Evolutionary conservation across 352 stramenopile species (phyloP).

Genomic region (Phytophthora hybrid): DNA sequence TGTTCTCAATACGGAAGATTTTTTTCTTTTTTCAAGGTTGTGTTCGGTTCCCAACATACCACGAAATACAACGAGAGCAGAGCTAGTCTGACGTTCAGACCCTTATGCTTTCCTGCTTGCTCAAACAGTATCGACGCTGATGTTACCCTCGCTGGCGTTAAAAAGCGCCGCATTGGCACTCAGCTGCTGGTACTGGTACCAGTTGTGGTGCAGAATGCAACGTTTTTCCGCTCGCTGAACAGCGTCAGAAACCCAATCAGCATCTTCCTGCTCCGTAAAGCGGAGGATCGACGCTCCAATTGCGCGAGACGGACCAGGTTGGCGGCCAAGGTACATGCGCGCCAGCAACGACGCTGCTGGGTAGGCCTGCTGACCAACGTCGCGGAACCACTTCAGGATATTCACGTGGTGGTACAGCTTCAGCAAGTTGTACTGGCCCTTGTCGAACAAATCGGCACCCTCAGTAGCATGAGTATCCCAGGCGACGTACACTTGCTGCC

Average conservation of each 20-base stretch:
- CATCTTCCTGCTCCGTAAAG: constrained; percentile 36
- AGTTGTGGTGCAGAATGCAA: constrained; percentile 45
- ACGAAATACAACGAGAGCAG: no score
- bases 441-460: constrained; percentile 44
- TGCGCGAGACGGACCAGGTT: constrained; percentile 19
- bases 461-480: constrained; percentile 42
- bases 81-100: background rate
- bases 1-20: no score
- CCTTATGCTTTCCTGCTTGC: background rate
- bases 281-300: constrained; percentile 24
- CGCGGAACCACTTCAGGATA: constrained; percentile 49
- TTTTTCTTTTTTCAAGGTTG: no score
- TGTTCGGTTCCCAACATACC: no score
- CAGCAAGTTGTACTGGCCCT: constrained; percentile 51
- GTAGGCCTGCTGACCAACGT: constrained; percentile 38
- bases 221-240: constrained; percentile 32
- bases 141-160: constrained; percentile 7
- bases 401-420: constrained; percentile 55
- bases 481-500: constrained; percentile 45
- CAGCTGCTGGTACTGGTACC: constrained; percentile 41
- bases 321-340: constrained; percentile 42
- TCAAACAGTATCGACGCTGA: constrained; percentile 18
- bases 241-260: constrained; percentile 20
- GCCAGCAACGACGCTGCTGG: constrained; percentile 44
- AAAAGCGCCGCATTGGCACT: constrained; percentile 3